Percentiles rank a stretch among this genome's conserved stretches.
These are phyloP conservation scores for Claviceps digitariae DNA, from an alignment of 2,329 filamentous ascomycete species.

Conservation along the genomic window DNA sequence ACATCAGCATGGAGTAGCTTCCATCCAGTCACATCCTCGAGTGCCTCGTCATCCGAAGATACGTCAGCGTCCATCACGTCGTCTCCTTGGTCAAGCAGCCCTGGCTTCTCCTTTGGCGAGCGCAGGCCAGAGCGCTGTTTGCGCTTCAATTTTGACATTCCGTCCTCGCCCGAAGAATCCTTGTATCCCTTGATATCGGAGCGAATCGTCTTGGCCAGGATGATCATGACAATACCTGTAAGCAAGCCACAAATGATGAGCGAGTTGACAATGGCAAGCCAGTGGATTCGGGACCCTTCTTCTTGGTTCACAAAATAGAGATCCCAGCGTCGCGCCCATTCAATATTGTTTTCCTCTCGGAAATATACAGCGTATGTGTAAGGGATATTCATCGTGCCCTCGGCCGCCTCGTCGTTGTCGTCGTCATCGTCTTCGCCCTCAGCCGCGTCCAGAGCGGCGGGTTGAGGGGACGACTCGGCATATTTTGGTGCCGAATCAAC, in stretches of 20 bases:
- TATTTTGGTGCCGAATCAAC: slow-evolving; percentile 32
- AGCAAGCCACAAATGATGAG: slow-evolving; percentile 69
- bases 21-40: slow-evolving; percentile 78
- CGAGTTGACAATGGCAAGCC: slow-evolving; percentile 80
- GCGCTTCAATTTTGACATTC: slow-evolving; percentile 42
- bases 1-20: slow-evolving; percentile 82
- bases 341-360: slow-evolving; percentile 64
- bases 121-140: slow-evolving; percentile 24
- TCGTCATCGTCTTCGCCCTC: slow-evolving; percentile 23
- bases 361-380: slow-evolving; percentile 89
- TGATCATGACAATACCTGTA: slow-evolving; percentile 67
- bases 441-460: slow-evolving; percentile 27
- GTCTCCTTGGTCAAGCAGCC: slow-evolving; percentile 46
- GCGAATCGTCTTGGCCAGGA: slow-evolving; percentile 64
- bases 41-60: slow-evolving; percentile 39
- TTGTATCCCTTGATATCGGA: slow-evolving; percentile 66
- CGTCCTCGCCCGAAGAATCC: slow-evolving; percentile 52
- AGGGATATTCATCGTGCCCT: slow-evolving; percentile 56
- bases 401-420: slow-evolving; percentile 47
- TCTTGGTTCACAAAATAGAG: slow-evolving; percentile 82
- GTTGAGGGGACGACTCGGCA: slow-evolving; percentile 45
- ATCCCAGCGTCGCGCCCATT: slow-evolving; percentile 80
- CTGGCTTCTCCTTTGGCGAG: slow-evolving; percentile 34
- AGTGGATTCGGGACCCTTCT: slow-evolving; percentile 69
- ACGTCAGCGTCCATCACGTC: slow-evolving; percentile 40